Conservation (phyloP, 305 asterid species). For the Solanum aculeatissimum region DNA sequence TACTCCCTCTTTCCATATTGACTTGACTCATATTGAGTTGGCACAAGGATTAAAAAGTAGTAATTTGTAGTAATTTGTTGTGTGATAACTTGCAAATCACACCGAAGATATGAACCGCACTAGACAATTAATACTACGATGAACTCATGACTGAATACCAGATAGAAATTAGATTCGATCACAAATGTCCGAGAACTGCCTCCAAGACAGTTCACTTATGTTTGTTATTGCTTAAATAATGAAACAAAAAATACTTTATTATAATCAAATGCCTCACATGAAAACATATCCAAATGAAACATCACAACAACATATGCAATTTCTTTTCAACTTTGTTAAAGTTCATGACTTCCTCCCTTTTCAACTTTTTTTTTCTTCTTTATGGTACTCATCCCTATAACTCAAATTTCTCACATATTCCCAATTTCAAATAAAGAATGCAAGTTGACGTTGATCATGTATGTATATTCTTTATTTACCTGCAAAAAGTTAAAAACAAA, state of each 20-base stretch:
- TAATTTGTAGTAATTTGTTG: too few species aligned
- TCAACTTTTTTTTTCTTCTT: background rate
- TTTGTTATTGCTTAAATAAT: background rate
- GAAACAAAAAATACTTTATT: background rate
- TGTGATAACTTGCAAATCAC: too few species aligned
- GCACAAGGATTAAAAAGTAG: too few species aligned
- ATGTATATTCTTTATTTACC: slow-evolving; percentile 27
- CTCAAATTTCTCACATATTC: background rate
- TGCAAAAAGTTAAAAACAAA: slow-evolving; percentile 14
- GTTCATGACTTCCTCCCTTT: background rate
- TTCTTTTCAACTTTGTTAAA: background rate
- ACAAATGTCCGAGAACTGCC: too few species aligned
- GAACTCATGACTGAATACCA: too few species aligned
- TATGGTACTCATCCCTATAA: background rate
- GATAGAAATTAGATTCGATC: too few species aligned
- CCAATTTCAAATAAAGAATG: slow-evolving; percentile 2
- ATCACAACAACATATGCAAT: background rate
- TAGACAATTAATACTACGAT: too few species aligned
- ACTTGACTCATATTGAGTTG: too few species aligned
- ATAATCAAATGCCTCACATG: background rate
- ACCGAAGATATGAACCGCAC: too few species aligned
- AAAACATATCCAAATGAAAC: background rate
- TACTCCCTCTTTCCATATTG: too few species aligned
- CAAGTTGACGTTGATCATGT: slow-evolving; percentile 13
- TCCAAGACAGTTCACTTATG: background rate